Conservation (phyloP, 305 asterid species). For the Withania somnifera region DNA sequence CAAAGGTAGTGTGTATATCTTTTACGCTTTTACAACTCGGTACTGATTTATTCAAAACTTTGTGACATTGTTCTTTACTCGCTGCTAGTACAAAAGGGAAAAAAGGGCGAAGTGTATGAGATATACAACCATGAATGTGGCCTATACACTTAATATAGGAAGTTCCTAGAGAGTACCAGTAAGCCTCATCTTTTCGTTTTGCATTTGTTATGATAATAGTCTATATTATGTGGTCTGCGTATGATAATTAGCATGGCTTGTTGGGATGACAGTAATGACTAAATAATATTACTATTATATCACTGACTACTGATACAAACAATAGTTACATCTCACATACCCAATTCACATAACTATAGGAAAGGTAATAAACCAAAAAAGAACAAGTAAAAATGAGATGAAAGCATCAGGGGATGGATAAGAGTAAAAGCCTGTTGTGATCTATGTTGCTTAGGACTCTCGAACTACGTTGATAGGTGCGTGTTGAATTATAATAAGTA, state of each 20-base stretch:
- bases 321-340: constrained; percentile 1
- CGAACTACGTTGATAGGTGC: background rate
- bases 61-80: no score
- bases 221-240: background rate
- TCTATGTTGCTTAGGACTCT: background rate
- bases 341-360: background rate
- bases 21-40: no score
- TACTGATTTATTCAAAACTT: no score
- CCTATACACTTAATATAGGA: no score
- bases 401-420: background rate
- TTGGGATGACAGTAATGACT: background rate
- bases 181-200: no score
- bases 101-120: no score
- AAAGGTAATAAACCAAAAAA: background rate
- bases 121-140: no score
- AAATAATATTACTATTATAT: background rate
- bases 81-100: no score
- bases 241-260: background rate
- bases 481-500: background rate
- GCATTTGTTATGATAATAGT: no score
- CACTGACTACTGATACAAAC: background rate
- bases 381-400: background rate
- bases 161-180: no score
- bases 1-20: no score
- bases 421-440: background rate